Evolutionary conservation across 202 grass and related monocot genomes (phyloP), one percentile per base, ranked within the genome.

Genomic region (Bolboschoenoplectus hybrid): DNA sequence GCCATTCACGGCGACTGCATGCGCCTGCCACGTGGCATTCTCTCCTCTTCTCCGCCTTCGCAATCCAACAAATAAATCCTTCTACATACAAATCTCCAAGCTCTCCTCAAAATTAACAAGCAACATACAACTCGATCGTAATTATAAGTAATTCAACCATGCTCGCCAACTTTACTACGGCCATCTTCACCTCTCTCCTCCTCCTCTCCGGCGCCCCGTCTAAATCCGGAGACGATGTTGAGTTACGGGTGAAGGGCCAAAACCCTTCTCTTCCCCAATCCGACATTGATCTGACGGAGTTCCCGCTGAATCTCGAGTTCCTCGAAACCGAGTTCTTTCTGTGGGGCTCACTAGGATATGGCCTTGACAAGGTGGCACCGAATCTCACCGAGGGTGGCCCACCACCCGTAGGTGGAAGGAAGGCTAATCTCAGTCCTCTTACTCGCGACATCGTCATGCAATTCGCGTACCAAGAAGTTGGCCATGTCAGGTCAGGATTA

Each of bases 381-480:
- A 90, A 80, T 85, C 91, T 97, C 62, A 86, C 87, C 38, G 85
- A 83, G 61, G 91, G 91, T 46, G 95, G 95, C 0, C 95, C 95
- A 34, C 38, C 88, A 0, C 89, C 95, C 16, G 53, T 93, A 78
- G 93, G 95, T 7, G 90, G 82, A 63, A 89, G 74, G 81, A 87
- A 78, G 81, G 95, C 91, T 9, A 81, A 86, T 14, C 95, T 95
- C 35, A 85, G 80, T 40, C 88, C 91, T 0, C 63, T 90, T 19
- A 62, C 90, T 56, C 91, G 88, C 66, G 89, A 89, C 81, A 72
- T 95, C 66, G 55, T 94, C 61, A 58, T 77, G 13, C 91, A 98
- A 86, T 98, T 98, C 43, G 94, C 88, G 17, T 93, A 92, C 87
- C 93, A 98, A 75, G 95, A 98, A 87, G 95, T 98, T 32, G 95